Base-by-base conservation (phyloP, 352 stramenopile species). In the Saprolegnia parasitica region DNA sequence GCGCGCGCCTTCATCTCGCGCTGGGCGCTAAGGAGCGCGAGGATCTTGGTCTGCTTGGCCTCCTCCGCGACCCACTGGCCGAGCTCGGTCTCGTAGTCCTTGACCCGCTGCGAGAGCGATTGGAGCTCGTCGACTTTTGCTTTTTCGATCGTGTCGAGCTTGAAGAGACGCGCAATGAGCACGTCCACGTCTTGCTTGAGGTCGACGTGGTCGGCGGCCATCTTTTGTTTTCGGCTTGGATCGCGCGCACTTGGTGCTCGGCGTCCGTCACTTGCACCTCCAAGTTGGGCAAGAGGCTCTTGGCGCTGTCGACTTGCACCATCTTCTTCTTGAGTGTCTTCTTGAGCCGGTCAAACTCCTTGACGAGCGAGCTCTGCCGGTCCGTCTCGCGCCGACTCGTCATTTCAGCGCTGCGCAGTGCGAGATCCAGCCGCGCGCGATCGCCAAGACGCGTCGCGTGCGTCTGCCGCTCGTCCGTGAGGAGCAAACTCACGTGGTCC, bases 101-200 rank as follows among this genome's bases (percentile, higher is more conserved):
- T 67, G 0, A 98, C 89, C 37, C 92, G 73, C 8, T 65, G 72
- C 11, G 83, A 77, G 24, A 95, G 67, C 9, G 49, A 56, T 20
- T 96, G 78, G 11, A 98, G 78, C 18, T 89, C 84, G 0, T 58
- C 63, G 15, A 75, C 80, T 56, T 95, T 83, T 11, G 74, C 65
- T 61, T 91, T 87, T 67, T 98, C 90, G 29, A 87, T 73, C 24
- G 86, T 77, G 65, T 97, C 91, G 29, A 97, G 84, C 40, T 85
- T 84, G 32, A 98, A 74, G 49, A 98, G 94, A 4, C 83, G 79
- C 1, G 86, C 90, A 42, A 98, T 93, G 4, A 95, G 78, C 40
- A 97, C 50, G 72, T 98, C 90, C 0, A 98, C 84, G 58, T 98
- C 89, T 71, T 97, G 83, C 73, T 96, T 96, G 24, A 97, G 72